A percentile compares a stretch with the other conserved stretches of the same genome.
These are phyloP conservation scores for Anacardium occidentale DNA, from an alignment of 345 rosid genomes.

Conservation along the genomic window DNA sequence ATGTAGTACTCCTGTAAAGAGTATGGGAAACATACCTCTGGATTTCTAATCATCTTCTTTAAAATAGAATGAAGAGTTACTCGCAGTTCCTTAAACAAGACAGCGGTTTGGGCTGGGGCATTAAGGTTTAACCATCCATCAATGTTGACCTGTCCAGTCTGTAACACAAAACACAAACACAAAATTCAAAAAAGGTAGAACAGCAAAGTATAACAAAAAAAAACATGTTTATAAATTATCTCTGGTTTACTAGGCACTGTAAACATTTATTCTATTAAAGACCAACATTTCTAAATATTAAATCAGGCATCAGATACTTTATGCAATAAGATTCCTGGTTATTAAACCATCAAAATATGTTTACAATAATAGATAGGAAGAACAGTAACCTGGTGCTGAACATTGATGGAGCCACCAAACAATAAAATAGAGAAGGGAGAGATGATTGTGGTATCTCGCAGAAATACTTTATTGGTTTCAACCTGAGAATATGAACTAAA, in stretches of 20 bases:
- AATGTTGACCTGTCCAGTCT: slow-evolving; percentile 64
- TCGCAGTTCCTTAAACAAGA: slow-evolving; percentile 80
- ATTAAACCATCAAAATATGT: not conserved
- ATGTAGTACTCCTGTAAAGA: no score
- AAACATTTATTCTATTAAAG: not conserved
- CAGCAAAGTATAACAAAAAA: not conserved
- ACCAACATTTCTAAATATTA: not conserved
- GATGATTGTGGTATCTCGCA: slow-evolving; percentile 78
- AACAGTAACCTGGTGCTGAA: slow-evolving; percentile 80
- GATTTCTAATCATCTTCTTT: slow-evolving; percentile 68
- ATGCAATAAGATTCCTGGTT: not conserved
- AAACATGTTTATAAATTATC: not conserved
- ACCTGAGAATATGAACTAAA: slow-evolving; percentile 46
- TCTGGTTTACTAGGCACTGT: not conserved
- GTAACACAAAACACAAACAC: slow-evolving; percentile 17
- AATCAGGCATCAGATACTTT: not conserved
- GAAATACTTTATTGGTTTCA: slow-evolving; percentile 77
- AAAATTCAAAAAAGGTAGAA: not conserved
- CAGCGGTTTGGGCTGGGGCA: slow-evolving; percentile 94
- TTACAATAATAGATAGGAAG: slow-evolving; percentile 3
- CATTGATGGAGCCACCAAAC: slow-evolving; percentile 79
- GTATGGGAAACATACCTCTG: slow-evolving; percentile 45
- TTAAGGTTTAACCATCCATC: slow-evolving; percentile 89
- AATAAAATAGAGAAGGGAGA: slow-evolving; percentile 83
- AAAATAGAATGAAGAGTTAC: slow-evolving; percentile 65